Evolutionary conservation across 2,329 filamentous ascomycete genomes (phyloP).

Genomic region (Colletotrichum abscissum): DNA sequence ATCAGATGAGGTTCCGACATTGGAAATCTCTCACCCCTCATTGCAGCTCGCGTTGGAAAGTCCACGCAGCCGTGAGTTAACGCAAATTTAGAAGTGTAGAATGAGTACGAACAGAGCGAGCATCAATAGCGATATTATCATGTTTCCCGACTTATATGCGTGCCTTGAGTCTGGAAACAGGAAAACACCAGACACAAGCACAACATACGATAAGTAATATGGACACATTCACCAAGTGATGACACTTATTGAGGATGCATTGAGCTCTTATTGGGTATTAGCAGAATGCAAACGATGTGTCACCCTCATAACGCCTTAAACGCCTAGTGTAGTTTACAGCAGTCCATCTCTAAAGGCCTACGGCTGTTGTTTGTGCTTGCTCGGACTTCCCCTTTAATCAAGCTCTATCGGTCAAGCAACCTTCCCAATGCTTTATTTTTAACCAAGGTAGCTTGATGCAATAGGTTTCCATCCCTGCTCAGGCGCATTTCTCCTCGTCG

Average conservation of each 20-base stretch:
- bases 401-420: too few relatives aligned
- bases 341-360: neutral
- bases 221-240: neutral
- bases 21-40: neutral
- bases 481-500: too few relatives aligned
- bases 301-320: neutral
- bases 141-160: neutral
- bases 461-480: too few relatives aligned
- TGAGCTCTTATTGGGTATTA: neutral
- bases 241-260: neutral
- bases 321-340: neutral
- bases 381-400: too few relatives aligned
- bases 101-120: conserved; percentile 6
- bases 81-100: conserved; percentile 8
- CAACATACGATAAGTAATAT: neutral
- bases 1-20: neutral
- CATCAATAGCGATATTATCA: conserved; percentile 9
- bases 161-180: neutral
- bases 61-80: neutral
- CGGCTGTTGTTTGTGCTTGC: too few relatives aligned
- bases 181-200: neutral
- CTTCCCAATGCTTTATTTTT: too few relatives aligned
- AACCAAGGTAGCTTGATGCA: too few relatives aligned
- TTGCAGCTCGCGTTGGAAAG: neutral
- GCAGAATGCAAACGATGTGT: neutral